phyloP scores from a whole-genome alignment of 2,329 filamentous ascomycete genomes.

The Fusarium miscanthi region DNA sequence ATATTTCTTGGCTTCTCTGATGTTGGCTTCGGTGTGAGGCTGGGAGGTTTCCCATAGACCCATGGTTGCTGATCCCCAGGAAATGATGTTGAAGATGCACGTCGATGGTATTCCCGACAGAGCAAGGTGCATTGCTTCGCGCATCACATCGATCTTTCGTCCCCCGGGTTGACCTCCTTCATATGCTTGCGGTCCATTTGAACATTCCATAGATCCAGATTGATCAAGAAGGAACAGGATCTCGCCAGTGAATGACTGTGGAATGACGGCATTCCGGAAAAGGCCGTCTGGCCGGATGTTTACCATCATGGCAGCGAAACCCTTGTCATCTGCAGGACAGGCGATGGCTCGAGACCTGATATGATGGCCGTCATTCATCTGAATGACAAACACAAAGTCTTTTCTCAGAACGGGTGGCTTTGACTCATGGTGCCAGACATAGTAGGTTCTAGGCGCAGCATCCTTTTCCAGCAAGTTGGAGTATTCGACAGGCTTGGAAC shows the following conservation, averaged over 20 bases:
- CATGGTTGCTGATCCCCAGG: neutral
- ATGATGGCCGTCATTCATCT: rapidly evolving
- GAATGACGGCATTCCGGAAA: neutral
- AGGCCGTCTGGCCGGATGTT: neutral
- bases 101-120: rapidly evolving
- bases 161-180: no score
- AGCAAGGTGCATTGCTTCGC: neutral
- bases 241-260: neutral
- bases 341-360: neutral
- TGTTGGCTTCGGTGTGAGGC: rapidly evolving
- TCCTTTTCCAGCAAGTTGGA: rapidly evolving
- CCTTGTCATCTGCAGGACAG: rapidly evolving
- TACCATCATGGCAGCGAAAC: neutral
- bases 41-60: neutral
- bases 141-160: neutral
- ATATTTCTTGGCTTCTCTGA: neutral
- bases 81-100: neutral
- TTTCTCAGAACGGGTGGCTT: rapidly evolving
- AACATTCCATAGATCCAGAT: neutral
- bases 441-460: rapidly evolving
- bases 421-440: neutral
- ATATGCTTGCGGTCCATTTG: rapidly evolving
- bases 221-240: neutral
- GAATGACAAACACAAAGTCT: neutral
- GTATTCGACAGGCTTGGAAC: rapidly evolving